phyloP scores from a whole-genome alignment of 2,329 filamentous ascomycete genomes.

The Sporothrix pallida region DNA sequence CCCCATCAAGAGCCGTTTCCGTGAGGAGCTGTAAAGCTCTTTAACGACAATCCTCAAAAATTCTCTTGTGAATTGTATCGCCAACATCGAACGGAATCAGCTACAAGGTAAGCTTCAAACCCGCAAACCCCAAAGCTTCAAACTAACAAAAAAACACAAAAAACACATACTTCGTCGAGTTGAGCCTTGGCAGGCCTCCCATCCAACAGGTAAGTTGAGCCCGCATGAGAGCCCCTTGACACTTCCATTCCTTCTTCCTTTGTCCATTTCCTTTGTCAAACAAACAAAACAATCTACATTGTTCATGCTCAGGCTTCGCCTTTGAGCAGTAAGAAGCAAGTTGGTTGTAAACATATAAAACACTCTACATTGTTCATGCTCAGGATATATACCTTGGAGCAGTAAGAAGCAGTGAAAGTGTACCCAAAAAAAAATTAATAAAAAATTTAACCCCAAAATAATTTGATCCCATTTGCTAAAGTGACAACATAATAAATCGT shows the following conservation, averaged over 20 bases:
- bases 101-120: neutral
- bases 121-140: no score
- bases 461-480: neutral
- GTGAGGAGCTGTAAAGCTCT: constrained; percentile 6
- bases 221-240: neutral
- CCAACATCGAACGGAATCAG: neutral
- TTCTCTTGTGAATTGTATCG: neutral
- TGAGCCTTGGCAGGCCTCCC: neutral
- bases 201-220: neutral
- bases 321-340: neutral
- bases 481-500: neutral
- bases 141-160: neutral
- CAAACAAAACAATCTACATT: neutral
- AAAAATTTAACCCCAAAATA: neutral
- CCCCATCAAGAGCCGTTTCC: constrained; percentile 7
- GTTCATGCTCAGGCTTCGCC: constrained; percentile 1
- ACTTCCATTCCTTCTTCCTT: neutral
- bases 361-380: constrained; percentile 2
- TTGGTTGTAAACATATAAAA: neutral
- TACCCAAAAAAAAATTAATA: neutral
- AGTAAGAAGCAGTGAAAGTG: neutral
- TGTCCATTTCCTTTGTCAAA: constrained; percentile 5
- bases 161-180: neutral
- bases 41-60: no score
- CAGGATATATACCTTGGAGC: neutral